Evolutionary conservation across 805 yeast genomes (phyloP), one percentile per base, ranked within the genome.

Genomic region (Isabelozyma rhagii): DNA sequence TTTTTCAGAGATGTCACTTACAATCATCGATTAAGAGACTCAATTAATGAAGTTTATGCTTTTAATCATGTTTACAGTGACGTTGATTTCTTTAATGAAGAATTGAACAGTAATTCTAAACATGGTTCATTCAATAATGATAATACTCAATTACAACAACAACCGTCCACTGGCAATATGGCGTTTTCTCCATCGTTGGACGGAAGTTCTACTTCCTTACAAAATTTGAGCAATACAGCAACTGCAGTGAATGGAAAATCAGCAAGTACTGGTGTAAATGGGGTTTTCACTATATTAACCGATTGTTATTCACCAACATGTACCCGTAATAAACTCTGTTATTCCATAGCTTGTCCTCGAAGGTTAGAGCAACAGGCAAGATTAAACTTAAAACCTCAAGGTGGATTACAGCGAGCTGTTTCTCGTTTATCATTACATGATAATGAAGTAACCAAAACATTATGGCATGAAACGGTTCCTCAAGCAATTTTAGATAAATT

Each of bases 221-320:
- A 21, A 3, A 21, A 21, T 21, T 21, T 21, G 25, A 6, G 25
- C 25, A 21, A 21, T 21, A 21, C 25, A 21, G 6, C 25, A 21
- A 8, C 36, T 13, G 10, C n/a, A 13, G 36, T 31, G 36, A 31
- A 31, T 31, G 36, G 36, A 31, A 48, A 46, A 39, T 55, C 49
- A 34, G 41, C 51, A 25, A 47, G 49, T 27, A 61, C 55, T 47
- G 73, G 75, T 0, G 91, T 90, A 9, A 89, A 89, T 66, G 99
- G 99, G 57, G 96, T 94, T 3, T 94, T 93, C 62, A 93, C 97
- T 0, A 72, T 93, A 41, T 74, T 94, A 53, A 89, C 97, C 0
- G 97, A 92, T 62, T 94, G 99, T 69, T 94, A 94, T 62, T 91
- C 97, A 0, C 97, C 99, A 34, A 94, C 99, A 0, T 94, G 99